Evolutionary conservation across 768 basidiomycete species (phyloP), one percentile per base, ranked within the genome.

Genomic region (Suillus americanus): DNA sequence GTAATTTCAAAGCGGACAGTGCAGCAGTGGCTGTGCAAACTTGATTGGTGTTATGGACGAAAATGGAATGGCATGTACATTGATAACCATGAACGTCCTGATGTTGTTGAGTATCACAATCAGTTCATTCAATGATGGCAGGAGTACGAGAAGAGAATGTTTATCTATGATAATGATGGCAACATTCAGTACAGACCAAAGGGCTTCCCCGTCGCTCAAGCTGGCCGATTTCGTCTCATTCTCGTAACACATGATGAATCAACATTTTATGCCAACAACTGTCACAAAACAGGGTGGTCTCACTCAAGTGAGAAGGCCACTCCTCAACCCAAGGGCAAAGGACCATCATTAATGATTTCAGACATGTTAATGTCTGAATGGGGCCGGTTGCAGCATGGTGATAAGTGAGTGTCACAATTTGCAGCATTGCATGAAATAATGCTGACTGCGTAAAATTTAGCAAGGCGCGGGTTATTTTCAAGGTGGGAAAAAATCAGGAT

Each of bases 401-500:
- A 46, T 3, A 3, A 23, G 46, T 46, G n/a, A n/a, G 45, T 45
- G 1, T 45, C 4, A 1, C 45, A 45, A 3, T 45, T 45, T 12
- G 9, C 45, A 45, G 45, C 45, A 45, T n/a, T 12, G 10, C n/a
- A 1, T 45, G 45, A 45, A 45, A 10, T 45, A 45, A 45, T 45
- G 10, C 4, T 23, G 46, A 46, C n/a, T 1, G 28, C 28, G 1
- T 45, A 4, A n/a, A n/a, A 10, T 10, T 45, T 45, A 45, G 45
- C 1, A 5, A 46, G 46, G 37, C 71, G 2, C 54, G 62, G 7
- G 45, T 67, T 8, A 18, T 72, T 8, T 72, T 74, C 61, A 54
- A 63, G 25, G 54, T 66, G 2, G 74, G 74, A 13, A 71, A 70
- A 45, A 67, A 68, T 50, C 59, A 61, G 4, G 74, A 75, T 38